These are phyloP conservation scores for Turritis glabra DNA, from an alignment of 345 rosid species.

Conservation along the genomic window DNA sequence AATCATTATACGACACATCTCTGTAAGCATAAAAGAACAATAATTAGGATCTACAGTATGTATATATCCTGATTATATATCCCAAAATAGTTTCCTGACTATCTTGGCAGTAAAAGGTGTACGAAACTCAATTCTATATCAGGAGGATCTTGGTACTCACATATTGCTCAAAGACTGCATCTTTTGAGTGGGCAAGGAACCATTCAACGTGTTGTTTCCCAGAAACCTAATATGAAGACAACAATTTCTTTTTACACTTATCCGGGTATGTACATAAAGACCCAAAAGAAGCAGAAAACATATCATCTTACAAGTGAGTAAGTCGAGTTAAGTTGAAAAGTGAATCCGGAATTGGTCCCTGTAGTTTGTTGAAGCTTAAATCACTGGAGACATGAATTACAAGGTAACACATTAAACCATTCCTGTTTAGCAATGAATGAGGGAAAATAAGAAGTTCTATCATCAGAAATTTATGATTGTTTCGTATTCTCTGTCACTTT, in stretches of 20 bases:
- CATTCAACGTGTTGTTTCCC: slow-evolving; percentile 48
- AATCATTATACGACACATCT: slow-evolving; percentile 78
- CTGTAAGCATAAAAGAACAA: slow-evolving; percentile 38
- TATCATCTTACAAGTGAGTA: slow-evolving; percentile 54
- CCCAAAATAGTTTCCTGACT: background rate
- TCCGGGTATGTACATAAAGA: background rate
- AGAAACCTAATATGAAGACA: slow-evolving; percentile 53
- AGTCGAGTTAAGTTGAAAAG: slow-evolving; percentile 39
- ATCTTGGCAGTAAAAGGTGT: no score
- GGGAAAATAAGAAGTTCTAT: background rate
- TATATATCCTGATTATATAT: no score
- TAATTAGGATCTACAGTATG: slow-evolving; percentile 5
- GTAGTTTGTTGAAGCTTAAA: slow-evolving; percentile 42
- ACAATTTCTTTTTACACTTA: background rate
- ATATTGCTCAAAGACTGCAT: slow-evolving; percentile 49
- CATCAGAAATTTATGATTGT: background rate
- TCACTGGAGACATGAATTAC: slow-evolving; percentile 31
- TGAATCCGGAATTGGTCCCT: slow-evolving; percentile 36
- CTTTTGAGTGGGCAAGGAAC: slow-evolving; percentile 56
- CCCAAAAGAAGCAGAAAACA: slow-evolving; percentile 12
- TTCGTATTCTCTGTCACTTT: background rate
- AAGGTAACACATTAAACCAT: background rate
- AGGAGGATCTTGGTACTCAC: slow-evolving; percentile 45
- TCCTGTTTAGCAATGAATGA: background rate
- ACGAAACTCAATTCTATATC: background rate